phyloP scores from a whole-genome alignment of 257 asterid species.

The Plantago elongata region DNA sequence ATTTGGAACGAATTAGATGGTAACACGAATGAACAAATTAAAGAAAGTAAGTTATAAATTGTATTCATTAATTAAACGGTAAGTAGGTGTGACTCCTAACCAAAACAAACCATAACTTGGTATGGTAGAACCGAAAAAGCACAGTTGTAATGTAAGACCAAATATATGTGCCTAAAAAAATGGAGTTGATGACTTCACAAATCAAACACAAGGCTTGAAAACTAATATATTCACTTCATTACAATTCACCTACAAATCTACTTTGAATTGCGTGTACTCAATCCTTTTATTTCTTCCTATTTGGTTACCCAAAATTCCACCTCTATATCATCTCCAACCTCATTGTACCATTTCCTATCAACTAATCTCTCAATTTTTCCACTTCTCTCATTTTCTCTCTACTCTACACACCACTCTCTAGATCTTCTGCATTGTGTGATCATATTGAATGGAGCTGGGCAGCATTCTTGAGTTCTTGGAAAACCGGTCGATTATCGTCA shows the following conservation, averaged over 20 bases:
- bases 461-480: conserved; percentile 51
- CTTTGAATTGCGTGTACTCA: conserved; percentile 26
- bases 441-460: conserved; percentile 50
- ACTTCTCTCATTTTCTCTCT: conserved; percentile 1
- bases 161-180: no score
- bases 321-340: no score
- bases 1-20: no score
- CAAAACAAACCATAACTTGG: no score
- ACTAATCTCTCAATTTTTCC: background rate
- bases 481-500: conserved; percentile 51
- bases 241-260: conserved; percentile 17
- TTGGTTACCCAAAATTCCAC: no score
- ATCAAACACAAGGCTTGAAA: background rate
- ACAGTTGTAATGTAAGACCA: no score
- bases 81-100: no score
- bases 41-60: no score
- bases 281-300: background rate
- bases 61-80: no score
- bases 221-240: background rate
- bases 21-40: no score
- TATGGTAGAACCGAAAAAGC: no score
- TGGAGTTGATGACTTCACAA: background rate
- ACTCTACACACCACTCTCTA: background rate
- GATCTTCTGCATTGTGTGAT: background rate
- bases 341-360: background rate